Conservation (phyloP, 768 basidiomycete species). For the Tricholoma flavovirens region DNA sequence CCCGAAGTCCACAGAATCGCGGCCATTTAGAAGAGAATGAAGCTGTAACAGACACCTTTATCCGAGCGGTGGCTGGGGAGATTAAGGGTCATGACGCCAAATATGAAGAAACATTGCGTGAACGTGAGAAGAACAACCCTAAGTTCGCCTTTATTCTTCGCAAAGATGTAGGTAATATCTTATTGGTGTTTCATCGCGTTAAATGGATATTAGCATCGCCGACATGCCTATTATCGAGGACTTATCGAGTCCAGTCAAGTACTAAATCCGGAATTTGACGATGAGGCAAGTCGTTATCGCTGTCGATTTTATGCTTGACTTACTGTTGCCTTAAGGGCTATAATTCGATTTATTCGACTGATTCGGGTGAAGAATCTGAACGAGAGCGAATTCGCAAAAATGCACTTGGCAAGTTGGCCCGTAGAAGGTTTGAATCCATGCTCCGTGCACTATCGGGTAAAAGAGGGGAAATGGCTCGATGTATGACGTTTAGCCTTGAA, state of each 20-base stretch:
- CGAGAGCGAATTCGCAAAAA: slow-evolving; percentile 76
- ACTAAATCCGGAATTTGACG: slow-evolving; percentile 70
- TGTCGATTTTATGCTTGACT: slow-evolving; percentile 3
- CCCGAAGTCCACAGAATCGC: slow-evolving; percentile 45
- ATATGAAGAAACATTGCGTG: slow-evolving; percentile 70
- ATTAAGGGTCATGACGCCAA: slow-evolving; percentile 74
- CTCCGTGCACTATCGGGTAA: slow-evolving; percentile 80
- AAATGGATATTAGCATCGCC: slow-evolving; percentile 48
- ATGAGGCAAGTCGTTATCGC: slow-evolving; percentile 46
- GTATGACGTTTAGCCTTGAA: slow-evolving; percentile 96
- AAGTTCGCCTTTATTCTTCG: slow-evolving; percentile 76
- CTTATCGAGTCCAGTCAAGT: slow-evolving; percentile 52
- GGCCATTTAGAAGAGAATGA: slow-evolving; percentile 51
- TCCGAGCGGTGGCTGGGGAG: slow-evolving; percentile 81
- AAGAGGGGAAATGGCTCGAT: slow-evolving; percentile 85
- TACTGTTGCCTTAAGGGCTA: slow-evolving; percentile 51
- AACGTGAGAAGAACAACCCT: slow-evolving; percentile 73
- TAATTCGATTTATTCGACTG: slow-evolving; percentile 85
- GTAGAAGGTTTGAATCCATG: slow-evolving; percentile 86
- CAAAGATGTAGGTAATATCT: slow-evolving; percentile 39
- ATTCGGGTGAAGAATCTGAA: slow-evolving; percentile 93
- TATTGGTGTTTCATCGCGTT: neutral
- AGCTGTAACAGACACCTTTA: slow-evolving; percentile 76
- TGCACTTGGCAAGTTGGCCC: slow-evolving; percentile 70
- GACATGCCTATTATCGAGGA: slow-evolving; percentile 66